Conservation (phyloP, 768 basidiomycete genomes). For the Lactarius indigo region DNA sequence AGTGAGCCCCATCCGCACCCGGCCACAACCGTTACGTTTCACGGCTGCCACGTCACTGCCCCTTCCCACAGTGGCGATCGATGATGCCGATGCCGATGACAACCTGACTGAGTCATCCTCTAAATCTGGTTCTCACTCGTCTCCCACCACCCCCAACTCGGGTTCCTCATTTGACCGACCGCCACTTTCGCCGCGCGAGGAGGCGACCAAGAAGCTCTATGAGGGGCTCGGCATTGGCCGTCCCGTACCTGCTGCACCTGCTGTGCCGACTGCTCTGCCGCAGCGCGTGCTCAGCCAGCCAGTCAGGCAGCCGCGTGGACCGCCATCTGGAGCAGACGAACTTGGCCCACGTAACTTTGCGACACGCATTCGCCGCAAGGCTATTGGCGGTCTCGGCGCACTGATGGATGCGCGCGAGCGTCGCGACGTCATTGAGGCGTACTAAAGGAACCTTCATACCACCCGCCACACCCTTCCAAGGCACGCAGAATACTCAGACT, state of each 20-base stretch:
- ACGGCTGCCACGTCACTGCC: slow-evolving; percentile 37
- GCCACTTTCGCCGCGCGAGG: slow-evolving; percentile 81
- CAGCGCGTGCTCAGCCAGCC: slow-evolving; percentile 62
- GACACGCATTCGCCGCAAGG: slow-evolving; percentile 77
- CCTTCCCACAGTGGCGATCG: slow-evolving; percentile 26
- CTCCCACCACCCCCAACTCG: slow-evolving; percentile 74
- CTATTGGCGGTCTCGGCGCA: slow-evolving; percentile 74
- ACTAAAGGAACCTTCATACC: slow-evolving; percentile 13
- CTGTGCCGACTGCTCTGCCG: slow-evolving; percentile 37
- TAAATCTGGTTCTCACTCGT: slow-evolving; percentile 50
- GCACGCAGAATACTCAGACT: slow-evolving; percentile 20
- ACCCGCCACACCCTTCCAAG: neutral
- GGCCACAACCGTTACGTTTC: slow-evolving; percentile 56
- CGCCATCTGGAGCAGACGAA: slow-evolving; percentile 82
- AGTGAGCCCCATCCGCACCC: slow-evolving; percentile 50
- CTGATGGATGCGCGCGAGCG: slow-evolving; percentile 81
- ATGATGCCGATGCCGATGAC: slow-evolving; percentile 27
- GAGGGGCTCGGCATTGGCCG: slow-evolving; percentile 87
- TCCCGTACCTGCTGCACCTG: slow-evolving; percentile 42
- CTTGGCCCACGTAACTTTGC: slow-evolving; percentile 88
- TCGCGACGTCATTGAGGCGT: slow-evolving; percentile 42
- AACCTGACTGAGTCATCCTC: slow-evolving; percentile 45
- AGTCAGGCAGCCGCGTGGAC: slow-evolving; percentile 82
- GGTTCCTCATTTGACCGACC: slow-evolving; percentile 50
- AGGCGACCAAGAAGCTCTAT: slow-evolving; percentile 81